Evolutionary conservation across 208 protist genomes (phyloP).

Genomic region (Leishmania tropica): DNA sequence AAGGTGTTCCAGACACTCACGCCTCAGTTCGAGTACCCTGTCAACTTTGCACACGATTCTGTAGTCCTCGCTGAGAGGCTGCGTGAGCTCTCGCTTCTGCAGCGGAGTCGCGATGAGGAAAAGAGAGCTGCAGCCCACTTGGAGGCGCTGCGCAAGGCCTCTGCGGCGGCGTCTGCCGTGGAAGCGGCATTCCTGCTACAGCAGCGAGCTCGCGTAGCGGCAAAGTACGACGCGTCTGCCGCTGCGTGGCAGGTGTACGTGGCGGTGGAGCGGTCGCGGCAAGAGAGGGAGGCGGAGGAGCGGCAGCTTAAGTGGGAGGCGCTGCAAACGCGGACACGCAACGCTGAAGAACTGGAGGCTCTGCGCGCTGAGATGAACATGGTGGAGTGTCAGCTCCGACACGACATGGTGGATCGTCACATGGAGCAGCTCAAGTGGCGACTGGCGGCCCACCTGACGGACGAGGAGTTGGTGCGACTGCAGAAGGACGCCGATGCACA

Average conservation of each 20-base stretch:
- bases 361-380: slow-evolving; percentile 44
- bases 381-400: slow-evolving; percentile 37
- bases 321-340: slow-evolving; percentile 38
- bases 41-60: slow-evolving; percentile 39
- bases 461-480: slow-evolving; percentile 53
- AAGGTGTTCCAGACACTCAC: slow-evolving; percentile 6
- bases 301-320: slow-evolving; percentile 37
- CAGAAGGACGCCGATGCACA: slow-evolving; percentile 52
- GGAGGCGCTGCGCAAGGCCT: slow-evolving; percentile 31
- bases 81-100: slow-evolving; percentile 48
- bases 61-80: slow-evolving; percentile 47
- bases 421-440: slow-evolving; percentile 68
- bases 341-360: slow-evolving; percentile 43
- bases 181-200: slow-evolving; percentile 62
- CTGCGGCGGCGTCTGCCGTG: slow-evolving; percentile 30
- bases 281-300: slow-evolving; percentile 46
- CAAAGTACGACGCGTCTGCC: slow-evolving; percentile 64
- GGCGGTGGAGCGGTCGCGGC: slow-evolving; percentile 38
- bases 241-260: slow-evolving; percentile 47
- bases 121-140: slow-evolving; percentile 32
- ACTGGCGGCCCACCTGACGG: slow-evolving; percentile 45
- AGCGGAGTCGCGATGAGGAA: slow-evolving; percentile 31
- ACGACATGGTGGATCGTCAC: slow-evolving; percentile 47
- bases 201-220: slow-evolving; percentile 61
- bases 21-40: slow-evolving; percentile 48